Base-by-base conservation (phyloP, 805 yeast species). In the Teunomyces kruisii region DNA sequence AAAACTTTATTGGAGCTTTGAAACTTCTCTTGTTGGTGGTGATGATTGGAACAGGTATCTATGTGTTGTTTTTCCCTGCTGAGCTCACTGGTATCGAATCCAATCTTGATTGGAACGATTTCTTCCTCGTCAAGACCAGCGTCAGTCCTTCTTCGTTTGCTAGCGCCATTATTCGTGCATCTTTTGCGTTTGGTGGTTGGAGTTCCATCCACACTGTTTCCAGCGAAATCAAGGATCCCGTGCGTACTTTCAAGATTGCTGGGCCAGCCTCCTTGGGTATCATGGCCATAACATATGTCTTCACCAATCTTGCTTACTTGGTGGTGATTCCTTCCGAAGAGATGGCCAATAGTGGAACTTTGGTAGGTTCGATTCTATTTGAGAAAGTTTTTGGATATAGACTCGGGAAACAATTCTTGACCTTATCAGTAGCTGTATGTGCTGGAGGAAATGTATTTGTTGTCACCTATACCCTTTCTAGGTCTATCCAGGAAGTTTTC, bases 171-270 rank as follows among this genome's bases (percentile, higher is more conserved):
- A 71, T 81, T 16, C 79, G 78, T 52, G 81, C 84, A 1, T 70
- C 78, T 46, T 83, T 79, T 64, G 77, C 84, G 4, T 80, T 74
- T 49, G 71, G 78, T 4, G 88, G 88, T 3, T 83, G 87, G 86
- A 79, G 75, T 50, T 63, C 77, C 6, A 81, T 81, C 7, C 86
- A 81, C 54, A 73, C 81, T 0, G 83, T 80, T 9, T 69, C 83
- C 3, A 79, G 81, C 39, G 88, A 83, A 54, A 76, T 83, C 30
- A 74, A 76, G 46, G 76, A 82, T 48, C 88, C 87, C 1, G 67
- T 68, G 0, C 62, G 77, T 27, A 81, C 86, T 1, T 67, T 82
- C 43, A 79, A 68, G 53, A 75, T 81, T 26, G 84, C 86, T 1
- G 87, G 87, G 2, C 84, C 86, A 0, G 58, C 71, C 2, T 75